Conservation (phyloP, 768 basidiomycete species). For the Candolleomyces aberdarensis region DNA sequence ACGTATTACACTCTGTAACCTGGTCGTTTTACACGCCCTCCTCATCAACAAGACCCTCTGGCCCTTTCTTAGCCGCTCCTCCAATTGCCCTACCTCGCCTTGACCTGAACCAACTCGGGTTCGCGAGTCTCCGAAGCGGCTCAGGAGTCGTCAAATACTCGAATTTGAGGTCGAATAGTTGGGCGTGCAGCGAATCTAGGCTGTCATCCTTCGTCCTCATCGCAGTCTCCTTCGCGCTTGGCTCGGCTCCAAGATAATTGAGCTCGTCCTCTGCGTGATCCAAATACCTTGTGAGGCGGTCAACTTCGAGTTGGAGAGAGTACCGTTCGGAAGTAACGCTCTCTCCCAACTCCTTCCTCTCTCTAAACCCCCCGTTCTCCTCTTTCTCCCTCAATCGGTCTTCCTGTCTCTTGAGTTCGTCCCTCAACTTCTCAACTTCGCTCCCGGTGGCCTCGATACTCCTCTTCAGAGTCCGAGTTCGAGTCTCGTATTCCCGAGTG, state of each 20-base stretch:
- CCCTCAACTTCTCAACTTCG: conserved; percentile 59
- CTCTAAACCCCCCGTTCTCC: conserved; percentile 70
- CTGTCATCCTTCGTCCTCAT: conserved; percentile 67
- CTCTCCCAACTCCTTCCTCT: conserved; percentile 81
- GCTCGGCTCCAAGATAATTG: conserved; percentile 61
- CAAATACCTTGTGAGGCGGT: conserved; percentile 81
- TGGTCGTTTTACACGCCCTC: conserved; percentile 89
- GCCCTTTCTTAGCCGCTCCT: conserved; percentile 77
- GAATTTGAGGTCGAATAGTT: conserved; percentile 75
- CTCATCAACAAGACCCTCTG: conserved; percentile 65
- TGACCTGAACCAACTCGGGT: conserved; percentile 56
- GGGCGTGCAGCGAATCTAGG: conserved; percentile 73
- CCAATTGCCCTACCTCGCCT: conserved; percentile 67
- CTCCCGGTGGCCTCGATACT: conserved; percentile 68
- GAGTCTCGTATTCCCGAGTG: conserved; percentile 62
- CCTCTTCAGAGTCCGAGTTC: conserved; percentile 57
- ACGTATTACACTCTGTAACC: conserved; percentile 89
- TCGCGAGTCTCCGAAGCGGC: conserved; percentile 63
- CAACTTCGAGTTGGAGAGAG: conserved; percentile 89
- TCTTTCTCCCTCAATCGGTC: conserved; percentile 70
- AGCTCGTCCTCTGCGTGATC: conserved; percentile 80
- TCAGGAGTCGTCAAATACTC: conserved; percentile 72
- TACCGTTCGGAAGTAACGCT: conserved; percentile 79
- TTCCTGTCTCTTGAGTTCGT: conserved; percentile 61
- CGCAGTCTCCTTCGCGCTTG: conserved; percentile 62